These are phyloP conservation scores for Betula pendula DNA, from an alignment of 306 rosid species.

Conservation along the genomic window DNA sequence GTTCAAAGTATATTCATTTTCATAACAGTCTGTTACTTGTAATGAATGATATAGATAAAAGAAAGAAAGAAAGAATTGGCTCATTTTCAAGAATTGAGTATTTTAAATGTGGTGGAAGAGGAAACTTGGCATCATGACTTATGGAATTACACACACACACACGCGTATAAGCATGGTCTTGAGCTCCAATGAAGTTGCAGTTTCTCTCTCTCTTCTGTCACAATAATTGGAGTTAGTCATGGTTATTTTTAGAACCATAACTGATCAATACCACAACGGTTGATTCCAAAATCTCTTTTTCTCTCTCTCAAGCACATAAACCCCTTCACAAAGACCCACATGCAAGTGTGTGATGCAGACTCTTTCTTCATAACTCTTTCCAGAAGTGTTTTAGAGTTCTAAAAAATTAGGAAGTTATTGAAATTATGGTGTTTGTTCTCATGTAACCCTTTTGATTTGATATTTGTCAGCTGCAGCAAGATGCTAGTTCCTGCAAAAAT, in stretches of 20 bases:
- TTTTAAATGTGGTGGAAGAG: background rate
- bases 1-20: background rate
- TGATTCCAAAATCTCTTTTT: background rate
- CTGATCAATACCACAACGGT: background rate
- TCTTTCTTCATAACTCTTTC: background rate
- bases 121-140: background rate
- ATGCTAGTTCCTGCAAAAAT: conserved; percentile 28
- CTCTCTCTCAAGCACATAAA: background rate
- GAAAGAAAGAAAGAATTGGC: background rate
- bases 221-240: background rate
- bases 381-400: background rate
- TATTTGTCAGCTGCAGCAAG: conserved; percentile 43
- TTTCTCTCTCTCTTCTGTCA: background rate
- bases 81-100: conserved; percentile 9
- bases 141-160: background rate
- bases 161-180: background rate
- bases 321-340: no score
- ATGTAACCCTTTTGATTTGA: conserved; percentile 8
- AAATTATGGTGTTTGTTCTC: background rate
- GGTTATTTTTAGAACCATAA: background rate
- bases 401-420: background rate
- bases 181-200: background rate
- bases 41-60: background rate
- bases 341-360: background rate
- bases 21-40: conserved; percentile 2